Percentiles rank a stretch among this genome's conserved stretches.
These are phyloP conservation scores for Naganishia sp. DNA, from an alignment of 1,284 basidiomycete species.

Conservation along the genomic window DNA sequence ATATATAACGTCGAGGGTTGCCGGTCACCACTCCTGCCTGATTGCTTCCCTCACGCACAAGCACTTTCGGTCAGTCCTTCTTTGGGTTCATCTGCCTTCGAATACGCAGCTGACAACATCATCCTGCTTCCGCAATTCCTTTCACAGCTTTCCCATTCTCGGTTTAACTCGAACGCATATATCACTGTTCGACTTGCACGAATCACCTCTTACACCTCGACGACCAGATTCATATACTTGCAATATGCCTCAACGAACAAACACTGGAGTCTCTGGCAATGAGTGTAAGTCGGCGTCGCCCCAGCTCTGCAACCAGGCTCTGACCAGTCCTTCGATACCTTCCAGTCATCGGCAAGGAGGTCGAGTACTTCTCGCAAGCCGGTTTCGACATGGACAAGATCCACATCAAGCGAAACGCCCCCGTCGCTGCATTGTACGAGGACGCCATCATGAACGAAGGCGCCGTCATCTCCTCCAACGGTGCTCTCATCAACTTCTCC, in stretches of 20 bases:
- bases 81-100: not conserved
- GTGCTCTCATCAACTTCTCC: conserved; percentile 99
- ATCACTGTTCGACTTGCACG: not conserved
- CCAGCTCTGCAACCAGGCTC: not conserved
- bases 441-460: conserved; percentile 98
- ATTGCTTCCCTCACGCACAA: conserved; percentile 1
- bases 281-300: conserved; percentile 18
- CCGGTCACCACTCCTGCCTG: conserved; percentile 2
- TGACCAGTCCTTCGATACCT: not conserved
- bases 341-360: conserved; percentile 77
- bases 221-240: not conserved
- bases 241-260: conserved; percentile 28
- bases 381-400: conserved; percentile 85
- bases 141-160: conserved; percentile 1
- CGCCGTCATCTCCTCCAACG: conserved; percentile 92
- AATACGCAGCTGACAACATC: conserved; percentile 13
- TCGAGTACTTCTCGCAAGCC: conserved; percentile 98
- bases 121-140: conserved; percentile 5
- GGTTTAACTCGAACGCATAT: conserved; percentile 1
- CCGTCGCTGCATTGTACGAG: conserved; percentile 94
- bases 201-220: not conserved
- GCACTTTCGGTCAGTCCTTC: conserved; percentile 6
- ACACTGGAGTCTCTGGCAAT: conserved; percentile 30
- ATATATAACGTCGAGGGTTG: not conserved
- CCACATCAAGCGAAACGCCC: conserved; percentile 81